phyloP scores from a whole-genome alignment of 2,329 filamentous ascomycete species.

The Sclerotiophoma versabilis region DNA sequence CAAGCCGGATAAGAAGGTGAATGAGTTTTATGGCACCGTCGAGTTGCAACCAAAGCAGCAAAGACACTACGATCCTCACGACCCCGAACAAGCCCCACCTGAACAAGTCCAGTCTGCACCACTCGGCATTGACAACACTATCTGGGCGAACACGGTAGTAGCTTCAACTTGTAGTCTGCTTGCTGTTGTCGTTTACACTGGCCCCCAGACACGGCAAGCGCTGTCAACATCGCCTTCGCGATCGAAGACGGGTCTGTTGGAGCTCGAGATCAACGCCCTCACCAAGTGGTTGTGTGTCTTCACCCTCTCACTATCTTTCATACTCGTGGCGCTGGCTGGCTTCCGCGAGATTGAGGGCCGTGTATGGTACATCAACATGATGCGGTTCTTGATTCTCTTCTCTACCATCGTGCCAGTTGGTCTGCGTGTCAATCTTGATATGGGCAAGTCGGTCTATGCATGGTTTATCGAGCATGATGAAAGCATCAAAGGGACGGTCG shows the following conservation, averaged over 20 bases:
- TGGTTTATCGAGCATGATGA: slow-evolving; percentile 92
- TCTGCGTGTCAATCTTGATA: slow-evolving; percentile 92
- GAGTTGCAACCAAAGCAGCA: slow-evolving; percentile 69
- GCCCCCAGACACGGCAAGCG: slow-evolving; percentile 90
- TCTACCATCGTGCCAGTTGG: slow-evolving; percentile 99
- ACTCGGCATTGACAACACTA: slow-evolving; percentile 93
- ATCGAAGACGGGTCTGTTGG: slow-evolving; percentile 91
- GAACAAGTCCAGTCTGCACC: slow-evolving; percentile 65
- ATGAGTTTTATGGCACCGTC: slow-evolving; percentile 91
- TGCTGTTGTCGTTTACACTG: slow-evolving; percentile 92
- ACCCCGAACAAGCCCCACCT: slow-evolving; percentile 30
- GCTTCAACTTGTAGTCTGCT: slow-evolving; percentile 90
- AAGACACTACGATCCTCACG: slow-evolving; percentile 57
- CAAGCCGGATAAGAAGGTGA: slow-evolving; percentile 91
- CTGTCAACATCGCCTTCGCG: slow-evolving; percentile 90
- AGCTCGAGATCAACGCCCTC: slow-evolving; percentile 95
- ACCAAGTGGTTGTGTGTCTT: slow-evolving; percentile 95
- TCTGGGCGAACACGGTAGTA: slow-evolving; percentile 97
- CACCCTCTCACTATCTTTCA: slow-evolving; percentile 83
- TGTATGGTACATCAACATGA: slow-evolving; percentile 94
- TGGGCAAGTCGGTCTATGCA: slow-evolving; percentile 96
- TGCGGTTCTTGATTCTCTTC: slow-evolving; percentile 97
- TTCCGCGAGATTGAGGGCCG: slow-evolving; percentile 72
- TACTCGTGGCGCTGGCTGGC: slow-evolving; percentile 86
- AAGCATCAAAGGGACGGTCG: slow-evolving; percentile 89